phyloP scores from a whole-genome alignment of 129 eudicot species.

The Arctium lappa region DNA sequence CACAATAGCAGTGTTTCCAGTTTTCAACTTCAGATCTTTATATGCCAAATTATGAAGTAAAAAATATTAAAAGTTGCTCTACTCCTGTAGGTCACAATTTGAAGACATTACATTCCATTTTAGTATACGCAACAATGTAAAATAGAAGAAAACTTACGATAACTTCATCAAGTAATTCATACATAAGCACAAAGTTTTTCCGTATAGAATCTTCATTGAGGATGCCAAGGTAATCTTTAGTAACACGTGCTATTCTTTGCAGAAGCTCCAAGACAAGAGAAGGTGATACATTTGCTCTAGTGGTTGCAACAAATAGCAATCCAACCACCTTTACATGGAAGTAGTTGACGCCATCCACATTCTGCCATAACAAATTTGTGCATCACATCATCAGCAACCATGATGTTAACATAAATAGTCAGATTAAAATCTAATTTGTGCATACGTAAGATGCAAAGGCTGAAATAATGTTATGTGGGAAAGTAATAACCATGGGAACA shows the following conservation, averaged over 20 bases:
- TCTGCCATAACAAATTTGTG: constrained; percentile 38
- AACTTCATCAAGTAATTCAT: constrained; percentile 95
- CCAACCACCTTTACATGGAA: constrained; percentile 97
- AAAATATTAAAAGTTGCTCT: background rate
- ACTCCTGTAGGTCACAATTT: background rate
- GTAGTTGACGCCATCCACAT: constrained; percentile 96
- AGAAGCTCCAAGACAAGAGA: constrained; percentile 88
- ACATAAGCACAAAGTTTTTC: constrained; percentile 86
- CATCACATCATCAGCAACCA: constrained; percentile 16
- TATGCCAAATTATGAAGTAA: background rate
- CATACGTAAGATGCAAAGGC: background rate
- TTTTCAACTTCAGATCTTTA: background rate
- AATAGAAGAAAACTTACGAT: constrained; percentile 56
- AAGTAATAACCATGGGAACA: background rate
- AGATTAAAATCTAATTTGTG: background rate
- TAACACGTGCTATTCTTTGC: constrained; percentile 93
- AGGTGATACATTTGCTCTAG: constrained; percentile 82
- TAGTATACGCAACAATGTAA: constrained; percentile 12
- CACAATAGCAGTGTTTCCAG: background rate
- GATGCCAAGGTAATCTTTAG: constrained; percentile 92
- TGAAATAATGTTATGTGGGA: background rate
- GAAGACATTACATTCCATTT: constrained; percentile 13
- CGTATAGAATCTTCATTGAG: constrained; percentile 89
- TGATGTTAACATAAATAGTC: background rate
- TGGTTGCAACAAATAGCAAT: constrained; percentile 91